Evolutionary conservation across 768 basidiomycete genomes (phyloP), one percentile per base, ranked within the genome.

Genomic region (Dentipellis sp.): DNA sequence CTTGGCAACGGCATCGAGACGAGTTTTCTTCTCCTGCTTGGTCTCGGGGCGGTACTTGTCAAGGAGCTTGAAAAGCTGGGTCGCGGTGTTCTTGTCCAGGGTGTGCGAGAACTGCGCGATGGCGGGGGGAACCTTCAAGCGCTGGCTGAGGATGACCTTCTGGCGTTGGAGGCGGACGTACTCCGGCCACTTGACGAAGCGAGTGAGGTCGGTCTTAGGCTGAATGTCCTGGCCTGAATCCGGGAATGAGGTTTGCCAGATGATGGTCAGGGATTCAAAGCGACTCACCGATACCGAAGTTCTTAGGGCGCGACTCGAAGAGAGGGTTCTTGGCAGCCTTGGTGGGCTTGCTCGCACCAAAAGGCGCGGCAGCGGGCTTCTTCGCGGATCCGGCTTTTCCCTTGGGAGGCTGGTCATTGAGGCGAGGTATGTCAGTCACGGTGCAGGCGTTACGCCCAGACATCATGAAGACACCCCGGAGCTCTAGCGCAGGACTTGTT

Each of bases 161-260:
- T 97, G 94, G 69, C 95, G 86, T 69, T 98, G 95, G 48, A 98
- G 87, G 68, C 94, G 91, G 64, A 98, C 84, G 68, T 98, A 98
- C 77, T 94, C 92, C 64, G 95, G 95, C 95, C 95, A 99, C 73
- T 97, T 97, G 76, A 97, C 91, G 77, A 97, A 97, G 71, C 94
- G 91, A 57, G 91, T 95, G 62, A 97, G 74, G 74, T 98, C 95
- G 55, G 82, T 82, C 70, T 80, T 81, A 67, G 87, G 94, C 65
- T 87, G 90, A 65, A 97, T 81, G 73, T 95, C 91, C 76, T 94
- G 92, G 67, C 95, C 95, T 95, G 63, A 0, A 56, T 17, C n/a
- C 7, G 42, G 21, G 23, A 14, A 42, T 19, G 22, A 37, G 6
- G 29, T 52, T 36, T 36, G 10, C 16, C 36, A 52, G 2, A 57